Percentiles rank a stretch among this genome's conserved stretches.
These are phyloP conservation scores for Astragalus glycyphyllos DNA, from an alignment of 306 rosid genomes.

Conservation along the genomic window DNA sequence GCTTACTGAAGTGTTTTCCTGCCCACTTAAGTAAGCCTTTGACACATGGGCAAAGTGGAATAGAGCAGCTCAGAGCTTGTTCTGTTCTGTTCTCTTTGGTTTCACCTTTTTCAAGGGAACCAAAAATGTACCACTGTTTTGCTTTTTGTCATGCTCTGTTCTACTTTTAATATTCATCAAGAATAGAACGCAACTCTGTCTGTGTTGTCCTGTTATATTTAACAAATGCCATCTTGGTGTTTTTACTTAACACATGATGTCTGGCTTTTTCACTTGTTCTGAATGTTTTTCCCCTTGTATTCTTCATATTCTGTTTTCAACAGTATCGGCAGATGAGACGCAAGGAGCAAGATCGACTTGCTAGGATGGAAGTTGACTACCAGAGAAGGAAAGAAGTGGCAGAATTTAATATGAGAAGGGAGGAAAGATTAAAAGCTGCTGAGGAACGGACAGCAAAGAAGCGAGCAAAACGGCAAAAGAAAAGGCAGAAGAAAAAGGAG, in stretches of 20 bases:
- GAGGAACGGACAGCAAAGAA: constrained; percentile 90
- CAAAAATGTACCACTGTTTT: background rate
- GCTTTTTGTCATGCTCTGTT: background rate
- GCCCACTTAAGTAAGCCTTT: background rate
- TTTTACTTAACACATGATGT: background rate
- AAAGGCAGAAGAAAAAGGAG: constrained; percentile 78
- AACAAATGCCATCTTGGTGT: background rate
- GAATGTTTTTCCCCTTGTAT: background rate
- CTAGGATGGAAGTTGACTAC: constrained; percentile 92
- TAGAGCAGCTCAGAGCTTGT: background rate
- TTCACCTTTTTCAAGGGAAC: background rate
- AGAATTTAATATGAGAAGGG: constrained; percentile 80
- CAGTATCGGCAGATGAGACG: constrained; percentile 98
- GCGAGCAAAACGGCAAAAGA: constrained; percentile 87
- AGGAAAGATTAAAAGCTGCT: constrained; percentile 82
- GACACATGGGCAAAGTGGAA: background rate
- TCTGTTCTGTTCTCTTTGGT: background rate
- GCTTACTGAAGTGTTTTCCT: constrained; percentile 11
- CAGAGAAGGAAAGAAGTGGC: constrained; percentile 78
- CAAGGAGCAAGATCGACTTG: constrained; percentile 91
- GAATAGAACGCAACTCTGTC: background rate
- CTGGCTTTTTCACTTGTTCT: constrained; percentile 11
- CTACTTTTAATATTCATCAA: background rate
- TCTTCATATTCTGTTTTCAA: constrained; percentile 42
- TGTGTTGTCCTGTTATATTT: background rate